Conservation (phyloP, 2,329 filamentous ascomycete species). For the Erysiphe pulchra region DNA sequence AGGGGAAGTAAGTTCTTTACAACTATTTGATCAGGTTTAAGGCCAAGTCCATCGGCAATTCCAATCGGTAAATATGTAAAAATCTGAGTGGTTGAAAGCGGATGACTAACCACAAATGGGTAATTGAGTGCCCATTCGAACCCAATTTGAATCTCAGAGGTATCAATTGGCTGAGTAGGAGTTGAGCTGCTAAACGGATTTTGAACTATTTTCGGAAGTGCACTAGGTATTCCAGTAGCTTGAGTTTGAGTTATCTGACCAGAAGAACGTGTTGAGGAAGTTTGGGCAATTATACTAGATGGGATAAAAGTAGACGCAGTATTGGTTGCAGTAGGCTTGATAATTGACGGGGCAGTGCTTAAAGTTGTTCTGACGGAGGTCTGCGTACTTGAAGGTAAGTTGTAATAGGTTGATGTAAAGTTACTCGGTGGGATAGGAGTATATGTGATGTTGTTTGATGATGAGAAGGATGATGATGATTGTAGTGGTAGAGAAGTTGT, state of each 20-base stretch:
- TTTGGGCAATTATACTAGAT: conserved; percentile 8
- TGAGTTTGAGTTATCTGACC: conserved; percentile 3
- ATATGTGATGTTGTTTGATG: neutral
- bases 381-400: conserved; percentile 29
- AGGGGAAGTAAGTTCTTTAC: conserved; percentile 53
- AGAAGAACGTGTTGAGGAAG: conserved; percentile 4
- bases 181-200: conserved; percentile 7
- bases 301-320: conserved; percentile 8
- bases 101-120: conserved; percentile 46
- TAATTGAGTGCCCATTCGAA: conserved; percentile 68
- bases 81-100: conserved; percentile 57
- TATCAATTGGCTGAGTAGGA: conserved; percentile 21
- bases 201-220: conserved; percentile 10
- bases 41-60: conserved; percentile 23
- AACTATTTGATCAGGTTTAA: conserved; percentile 22
- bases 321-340: conserved; percentile 10
- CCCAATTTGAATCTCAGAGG: conserved; percentile 55
- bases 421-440: neutral
- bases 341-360: neutral
- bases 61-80: conserved; percentile 54
- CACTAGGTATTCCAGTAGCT: conserved; percentile 8
- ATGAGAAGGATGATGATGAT: too few relatives aligned
- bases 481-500: neutral
- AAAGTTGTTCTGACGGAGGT: conserved; percentile 33
- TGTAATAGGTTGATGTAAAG: neutral